A percentile compares a stretch with the other conserved stretches of the same genome.
These are phyloP conservation scores for Penicillium alfredii DNA, from an alignment of 495 filamentous ascomycete genomes.

Conservation along the genomic window DNA sequence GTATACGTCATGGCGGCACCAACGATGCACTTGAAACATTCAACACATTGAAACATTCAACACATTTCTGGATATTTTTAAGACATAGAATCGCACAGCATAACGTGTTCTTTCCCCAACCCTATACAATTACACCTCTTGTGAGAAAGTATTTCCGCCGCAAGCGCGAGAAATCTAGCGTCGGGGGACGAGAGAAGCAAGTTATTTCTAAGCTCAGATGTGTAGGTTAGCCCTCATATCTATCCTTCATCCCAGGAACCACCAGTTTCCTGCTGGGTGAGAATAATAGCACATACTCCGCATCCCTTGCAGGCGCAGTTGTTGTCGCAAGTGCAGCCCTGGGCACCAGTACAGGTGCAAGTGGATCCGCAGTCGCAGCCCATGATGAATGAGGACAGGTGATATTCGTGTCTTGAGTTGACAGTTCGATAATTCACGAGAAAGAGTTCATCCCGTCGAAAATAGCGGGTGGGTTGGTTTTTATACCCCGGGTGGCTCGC, in stretches of 20 bases:
- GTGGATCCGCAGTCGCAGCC: conserved; percentile 36
- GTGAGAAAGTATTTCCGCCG: too few species aligned
- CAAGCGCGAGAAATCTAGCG: too few species aligned
- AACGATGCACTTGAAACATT: neutral
- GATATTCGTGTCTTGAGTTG: neutral
- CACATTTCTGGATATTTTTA: too few species aligned
- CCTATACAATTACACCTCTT: too few species aligned
- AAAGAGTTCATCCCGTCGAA: neutral
- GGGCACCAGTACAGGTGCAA: conserved; percentile 34
- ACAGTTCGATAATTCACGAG: neutral
- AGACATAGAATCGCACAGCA: too few species aligned
- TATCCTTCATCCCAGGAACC: conserved; percentile 4
- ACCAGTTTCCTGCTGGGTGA: conserved; percentile 3
- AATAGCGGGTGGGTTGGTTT: neutral
- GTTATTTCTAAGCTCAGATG: conserved; percentile 1
- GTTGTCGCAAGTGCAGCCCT: conserved; percentile 34
- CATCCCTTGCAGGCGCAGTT: conserved; percentile 42
- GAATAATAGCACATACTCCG: conserved; percentile 32
- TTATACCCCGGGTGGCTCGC: conserved; percentile 1
- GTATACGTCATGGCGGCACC: conserved; percentile 2
- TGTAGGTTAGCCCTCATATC: conserved; percentile 14
- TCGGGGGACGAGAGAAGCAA: too few species aligned
- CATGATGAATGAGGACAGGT: conserved; percentile 20
- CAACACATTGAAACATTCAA: too few species aligned
- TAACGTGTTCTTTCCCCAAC: too few species aligned